Evolutionary conservation across 169 alveolate species (phyloP).

Genomic region (Neospora caninum): DNA sequence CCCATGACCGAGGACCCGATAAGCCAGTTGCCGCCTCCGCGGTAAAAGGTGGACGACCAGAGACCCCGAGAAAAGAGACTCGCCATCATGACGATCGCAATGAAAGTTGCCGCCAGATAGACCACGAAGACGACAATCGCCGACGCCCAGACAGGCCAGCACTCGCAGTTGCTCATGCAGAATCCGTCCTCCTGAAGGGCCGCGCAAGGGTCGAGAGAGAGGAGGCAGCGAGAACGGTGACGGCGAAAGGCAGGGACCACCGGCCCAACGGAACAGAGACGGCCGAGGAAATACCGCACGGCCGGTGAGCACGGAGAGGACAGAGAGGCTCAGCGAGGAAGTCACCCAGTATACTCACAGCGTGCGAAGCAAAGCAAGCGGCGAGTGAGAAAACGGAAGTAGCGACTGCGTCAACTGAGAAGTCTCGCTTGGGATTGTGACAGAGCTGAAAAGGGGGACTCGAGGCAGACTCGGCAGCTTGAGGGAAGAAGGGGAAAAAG

Average conservation of each 20-base stretch:
- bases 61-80: constrained; percentile 60
- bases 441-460: too few relatives aligned
- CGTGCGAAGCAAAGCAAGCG: too few relatives aligned
- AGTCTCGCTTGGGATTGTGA: too few relatives aligned
- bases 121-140: constrained; percentile 9
- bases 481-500: too few relatives aligned
- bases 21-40: constrained; percentile 77
- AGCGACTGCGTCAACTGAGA: too few relatives aligned
- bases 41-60: constrained; percentile 67
- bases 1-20: constrained; percentile 69
- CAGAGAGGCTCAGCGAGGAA: background rate
- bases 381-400: too few relatives aligned
- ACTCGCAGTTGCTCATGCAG: constrained; percentile 16
- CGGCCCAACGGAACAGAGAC: background rate
- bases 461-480: too few relatives aligned
- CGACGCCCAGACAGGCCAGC: constrained; percentile 56
- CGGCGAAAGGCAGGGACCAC: background rate
- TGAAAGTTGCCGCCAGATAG: constrained; percentile 21
- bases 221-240: background rate
- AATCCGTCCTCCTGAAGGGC: constrained; percentile 15
- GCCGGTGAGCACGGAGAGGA: background rate
- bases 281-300: background rate
- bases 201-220: background rate
- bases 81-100: constrained; percentile 35
- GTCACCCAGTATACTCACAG: too few relatives aligned